Evolutionary conservation across 2,329 filamentous ascomycete genomes (phyloP).

Genomic region (Cordyceps javanica): DNA sequence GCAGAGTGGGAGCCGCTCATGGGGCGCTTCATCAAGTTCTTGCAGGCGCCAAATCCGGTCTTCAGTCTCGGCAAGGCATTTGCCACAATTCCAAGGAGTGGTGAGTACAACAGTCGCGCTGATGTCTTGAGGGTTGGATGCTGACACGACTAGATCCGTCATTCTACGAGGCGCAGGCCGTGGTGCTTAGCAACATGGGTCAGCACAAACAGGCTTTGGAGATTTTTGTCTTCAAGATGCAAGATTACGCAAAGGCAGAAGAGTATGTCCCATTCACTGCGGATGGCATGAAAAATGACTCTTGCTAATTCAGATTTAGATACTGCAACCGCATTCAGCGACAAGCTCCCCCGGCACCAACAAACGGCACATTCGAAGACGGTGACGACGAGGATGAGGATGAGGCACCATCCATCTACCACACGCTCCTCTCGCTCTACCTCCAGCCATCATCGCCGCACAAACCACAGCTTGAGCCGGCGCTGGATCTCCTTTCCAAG

Average conservation of each 20-base stretch:
- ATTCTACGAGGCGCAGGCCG: conserved; percentile 85
- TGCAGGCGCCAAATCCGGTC: conserved; percentile 63
- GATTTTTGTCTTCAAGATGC: conserved; percentile 93
- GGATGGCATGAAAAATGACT: not conserved
- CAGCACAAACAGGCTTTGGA: conserved; percentile 93
- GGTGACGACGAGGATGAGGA: conserved; percentile 39
- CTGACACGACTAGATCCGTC: conserved; percentile 54
- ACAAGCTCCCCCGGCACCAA: conserved; percentile 38
- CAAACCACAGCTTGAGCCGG: conserved; percentile 66
- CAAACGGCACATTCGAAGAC: conserved; percentile 23
- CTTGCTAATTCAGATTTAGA: conserved; percentile 32
- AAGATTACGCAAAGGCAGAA: conserved; percentile 84
- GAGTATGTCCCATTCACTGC: conserved; percentile 53
- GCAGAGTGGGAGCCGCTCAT: conserved; percentile 53
- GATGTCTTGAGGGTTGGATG: not conserved
- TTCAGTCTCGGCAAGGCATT: conserved; percentile 79
- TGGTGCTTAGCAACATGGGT: conserved; percentile 90
- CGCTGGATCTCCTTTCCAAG: conserved; percentile 79
- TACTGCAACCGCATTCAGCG: conserved; percentile 87
- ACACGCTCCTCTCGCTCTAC: conserved; percentile 84
- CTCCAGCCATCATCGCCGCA: conserved; percentile 72
- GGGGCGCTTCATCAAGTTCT: conserved; percentile 64
- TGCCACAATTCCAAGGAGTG: conserved; percentile 69
- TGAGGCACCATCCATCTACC: conserved; percentile 73
- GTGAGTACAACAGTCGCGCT: conserved; percentile 38